phyloP scores from a whole-genome alignment of 441 rosid species.

The Corymbia calophylla region DNA sequence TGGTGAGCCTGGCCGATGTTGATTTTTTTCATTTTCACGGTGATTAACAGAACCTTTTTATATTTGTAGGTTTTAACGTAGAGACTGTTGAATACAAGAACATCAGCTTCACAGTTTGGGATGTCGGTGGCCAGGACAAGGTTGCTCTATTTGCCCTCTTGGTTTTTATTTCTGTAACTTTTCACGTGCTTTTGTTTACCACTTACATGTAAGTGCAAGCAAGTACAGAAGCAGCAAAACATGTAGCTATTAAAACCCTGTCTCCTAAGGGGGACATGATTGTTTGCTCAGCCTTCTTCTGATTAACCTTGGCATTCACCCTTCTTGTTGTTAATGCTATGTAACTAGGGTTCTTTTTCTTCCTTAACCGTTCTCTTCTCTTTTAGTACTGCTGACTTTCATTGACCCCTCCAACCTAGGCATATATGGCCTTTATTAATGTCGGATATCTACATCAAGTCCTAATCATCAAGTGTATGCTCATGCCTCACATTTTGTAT shows the following conservation, averaged over 20 bases:
- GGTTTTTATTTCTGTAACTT: background rate
- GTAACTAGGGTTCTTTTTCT: background rate
- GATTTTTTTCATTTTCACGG: background rate
- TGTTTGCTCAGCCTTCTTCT: background rate
- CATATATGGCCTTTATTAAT: background rate
- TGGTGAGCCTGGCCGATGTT: background rate
- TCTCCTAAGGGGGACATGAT: background rate
- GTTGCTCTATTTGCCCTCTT: background rate
- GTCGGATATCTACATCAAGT: background rate
- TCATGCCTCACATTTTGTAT: background rate
- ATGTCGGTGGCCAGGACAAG: conserved; percentile 45
- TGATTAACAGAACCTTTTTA: background rate
- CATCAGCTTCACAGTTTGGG: conserved; percentile 42
- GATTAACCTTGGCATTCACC: background rate
- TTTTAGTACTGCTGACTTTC: background rate
- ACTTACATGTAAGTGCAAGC: background rate
- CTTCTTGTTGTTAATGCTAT: background rate
- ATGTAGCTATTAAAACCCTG: background rate
- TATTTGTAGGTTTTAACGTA: conserved; percentile 29
- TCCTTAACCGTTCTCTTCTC: background rate
- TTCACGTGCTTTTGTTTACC: background rate
- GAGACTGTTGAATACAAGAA: conserved; percentile 40
- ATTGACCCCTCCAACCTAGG: background rate
- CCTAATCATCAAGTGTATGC: background rate
- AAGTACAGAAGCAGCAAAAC: background rate